Conservation (phyloP, 225 moss, liverwort and hornwort genomes). For the Climacium dendroides region DNA sequence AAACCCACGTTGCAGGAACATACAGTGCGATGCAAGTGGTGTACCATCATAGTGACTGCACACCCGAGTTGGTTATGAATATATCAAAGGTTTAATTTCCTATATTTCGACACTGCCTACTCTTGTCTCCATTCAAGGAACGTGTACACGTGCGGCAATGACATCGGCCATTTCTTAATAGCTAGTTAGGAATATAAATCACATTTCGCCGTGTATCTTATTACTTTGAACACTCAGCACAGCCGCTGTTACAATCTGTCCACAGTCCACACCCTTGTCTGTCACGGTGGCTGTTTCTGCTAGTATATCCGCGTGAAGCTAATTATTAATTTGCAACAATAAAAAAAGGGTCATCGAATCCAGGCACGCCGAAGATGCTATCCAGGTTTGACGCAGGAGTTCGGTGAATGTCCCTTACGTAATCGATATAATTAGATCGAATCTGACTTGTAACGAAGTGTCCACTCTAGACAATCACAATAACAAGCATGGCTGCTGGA, state of each 20-base stretch:
- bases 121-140: neutral
- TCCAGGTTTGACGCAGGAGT: neutral
- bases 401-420: neutral
- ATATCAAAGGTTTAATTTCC: neutral
- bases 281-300: neutral
- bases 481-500: neutral
- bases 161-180: neutral
- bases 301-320: neutral
- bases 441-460: slow-evolving; percentile 1
- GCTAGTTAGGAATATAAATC: neutral
- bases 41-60: neutral
- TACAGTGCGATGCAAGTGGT: neutral
- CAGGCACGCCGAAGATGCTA: neutral
- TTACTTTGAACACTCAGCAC: neutral
- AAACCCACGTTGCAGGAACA: neutral
- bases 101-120: neutral
- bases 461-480: neutral
- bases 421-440: neutral
- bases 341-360: neutral
- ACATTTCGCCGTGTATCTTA: neutral
- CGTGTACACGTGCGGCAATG: no score
- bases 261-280: neutral
- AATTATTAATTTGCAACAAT: neutral
- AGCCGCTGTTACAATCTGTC: neutral
- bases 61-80: neutral